Evolutionary conservation across 495 filamentous ascomycete species (phyloP).

Genomic region (Trichoderma reesei): DNA sequence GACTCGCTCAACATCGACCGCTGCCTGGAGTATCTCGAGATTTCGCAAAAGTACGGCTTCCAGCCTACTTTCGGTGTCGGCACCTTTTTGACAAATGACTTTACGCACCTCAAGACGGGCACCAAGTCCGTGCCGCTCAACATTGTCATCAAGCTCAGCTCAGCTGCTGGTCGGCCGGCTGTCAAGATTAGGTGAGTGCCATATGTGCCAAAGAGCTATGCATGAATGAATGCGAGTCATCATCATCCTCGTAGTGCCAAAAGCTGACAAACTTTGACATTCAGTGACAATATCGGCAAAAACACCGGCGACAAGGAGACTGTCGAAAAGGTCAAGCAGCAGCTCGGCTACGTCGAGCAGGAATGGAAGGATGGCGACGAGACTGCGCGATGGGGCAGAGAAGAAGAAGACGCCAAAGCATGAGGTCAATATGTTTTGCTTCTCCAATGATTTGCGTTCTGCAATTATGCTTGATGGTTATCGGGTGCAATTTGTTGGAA

Average conservation of each 20-base stretch:
- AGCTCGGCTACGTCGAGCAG: conserved; percentile 77
- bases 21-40: conserved; percentile 79
- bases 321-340: conserved; percentile 72
- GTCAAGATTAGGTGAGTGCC: conserved; percentile 65
- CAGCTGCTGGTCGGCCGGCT: conserved; percentile 69
- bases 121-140: conserved; percentile 90
- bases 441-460: not conserved
- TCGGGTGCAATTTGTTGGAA: too few species aligned
- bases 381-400: conserved; percentile 61
- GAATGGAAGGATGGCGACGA: conserved; percentile 79
- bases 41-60: conserved; percentile 72
- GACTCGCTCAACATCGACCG: conserved; percentile 87
- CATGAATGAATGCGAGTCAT: not conserved
- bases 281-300: conserved; percentile 84
- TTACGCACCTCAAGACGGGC: conserved; percentile 50
- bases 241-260: not conserved
- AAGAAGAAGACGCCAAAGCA: conserved; percentile 15
- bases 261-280: conserved; percentile 12
- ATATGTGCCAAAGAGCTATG: too few species aligned
- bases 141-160: conserved; percentile 93
- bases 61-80: conserved; percentile 83
- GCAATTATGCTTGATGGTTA: too few species aligned
- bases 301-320: conserved; percentile 80
- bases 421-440: not conserved
- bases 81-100: conserved; percentile 95